Percentiles rank a stretch among this genome's conserved stretches.
Evolutionary conservation across 2,329 filamentous ascomycete species (phyloP).

Genomic region (Beauveria sp.): DNA sequence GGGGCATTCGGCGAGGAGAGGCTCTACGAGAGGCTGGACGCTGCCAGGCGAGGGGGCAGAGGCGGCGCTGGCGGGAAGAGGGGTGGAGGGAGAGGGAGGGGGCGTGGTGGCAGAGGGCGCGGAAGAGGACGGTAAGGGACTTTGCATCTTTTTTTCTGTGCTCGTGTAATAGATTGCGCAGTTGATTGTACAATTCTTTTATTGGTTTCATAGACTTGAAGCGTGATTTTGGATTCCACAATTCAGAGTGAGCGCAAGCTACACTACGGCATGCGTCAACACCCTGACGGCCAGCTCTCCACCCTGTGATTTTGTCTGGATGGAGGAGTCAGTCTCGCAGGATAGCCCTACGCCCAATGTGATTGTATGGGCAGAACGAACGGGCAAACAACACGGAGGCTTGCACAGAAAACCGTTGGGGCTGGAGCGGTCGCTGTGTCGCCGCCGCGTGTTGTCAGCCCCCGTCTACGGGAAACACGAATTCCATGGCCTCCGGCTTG

Average conservation of each 20-base stretch:
- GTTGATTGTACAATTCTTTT: neutral
- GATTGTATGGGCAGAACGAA: neutral
- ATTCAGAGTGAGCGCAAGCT: neutral
- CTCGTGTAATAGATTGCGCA: neutral
- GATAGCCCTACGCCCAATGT: too few relatives aligned
- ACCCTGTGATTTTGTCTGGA: neutral
- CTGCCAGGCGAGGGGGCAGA: constrained; percentile 23
- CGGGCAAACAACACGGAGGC: neutral
- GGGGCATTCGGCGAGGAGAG: constrained; percentile 70
- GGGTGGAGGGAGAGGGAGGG: constrained; percentile 29
- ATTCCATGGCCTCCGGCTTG: too few relatives aligned
- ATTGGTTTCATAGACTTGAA: neutral
- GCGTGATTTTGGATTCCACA: neutral
- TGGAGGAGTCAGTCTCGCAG: neutral
- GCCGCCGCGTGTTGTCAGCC: too few relatives aligned
- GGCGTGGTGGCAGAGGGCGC: constrained; percentile 18
- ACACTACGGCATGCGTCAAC: neutral
- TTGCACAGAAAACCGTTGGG: neutral
- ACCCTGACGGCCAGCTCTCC: neutral
- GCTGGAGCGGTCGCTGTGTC: too few relatives aligned
- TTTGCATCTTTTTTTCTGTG: neutral
- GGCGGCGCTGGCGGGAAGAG: constrained; percentile 36
- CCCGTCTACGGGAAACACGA: too few relatives aligned
- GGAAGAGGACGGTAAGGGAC: constrained; percentile 15
- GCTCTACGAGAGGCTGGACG: constrained; percentile 55